Base-by-base conservation (phyloP, 495 filamentous ascomycete genomes). In the Oidiodendron maius region DNA sequence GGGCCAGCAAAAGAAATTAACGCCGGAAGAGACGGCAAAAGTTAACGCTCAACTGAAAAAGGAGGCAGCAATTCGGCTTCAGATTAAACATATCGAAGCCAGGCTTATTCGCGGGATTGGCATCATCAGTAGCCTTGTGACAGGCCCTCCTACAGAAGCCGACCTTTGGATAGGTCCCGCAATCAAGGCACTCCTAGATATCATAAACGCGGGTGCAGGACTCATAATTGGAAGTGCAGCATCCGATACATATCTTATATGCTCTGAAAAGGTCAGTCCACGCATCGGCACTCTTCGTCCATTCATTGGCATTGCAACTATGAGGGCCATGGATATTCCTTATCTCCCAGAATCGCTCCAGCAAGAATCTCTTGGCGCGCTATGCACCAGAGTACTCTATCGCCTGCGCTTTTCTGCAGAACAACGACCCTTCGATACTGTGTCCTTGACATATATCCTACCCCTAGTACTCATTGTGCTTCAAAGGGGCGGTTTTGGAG, bases 11-110 rank as follows among this genome's bases (percentile, higher is more conserved):
- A 90, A 86, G 70, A 97, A 96, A 66, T 80, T 97, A 25, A 91
- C 86, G 0, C 66, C 84, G 0, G 91, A 96, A 28, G 91, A 98
- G 57, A 84, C 83, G 52, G 74, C 82, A 26, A 96, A 91, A 61
- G 89, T 97, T 48, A 91, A 94, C 25, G 87, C 86, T 24, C 93
- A 97, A 56, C 72, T 97, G 10, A 80, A 76, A 16, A 97, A 96
- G 64, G 93, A 98, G 62, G 68, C 82, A 1, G 76, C 70, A 17
- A 91, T 96, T 46, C 80, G 94, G 15, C 65, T 75, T 41, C 71
- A 82, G 17, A 78, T 97, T 10, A 70, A 76, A 16, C 69, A 73
- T 17, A 66, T 89, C 41, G 83, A 84, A 17, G 76, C 79, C 35
- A 82, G 75, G 37, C 76, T 96, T 21, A 70, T 78, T 53, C 75